Evolutionary conservation across 768 basidiomycete species (phyloP).

Genomic region (Suillus lakei): DNA sequence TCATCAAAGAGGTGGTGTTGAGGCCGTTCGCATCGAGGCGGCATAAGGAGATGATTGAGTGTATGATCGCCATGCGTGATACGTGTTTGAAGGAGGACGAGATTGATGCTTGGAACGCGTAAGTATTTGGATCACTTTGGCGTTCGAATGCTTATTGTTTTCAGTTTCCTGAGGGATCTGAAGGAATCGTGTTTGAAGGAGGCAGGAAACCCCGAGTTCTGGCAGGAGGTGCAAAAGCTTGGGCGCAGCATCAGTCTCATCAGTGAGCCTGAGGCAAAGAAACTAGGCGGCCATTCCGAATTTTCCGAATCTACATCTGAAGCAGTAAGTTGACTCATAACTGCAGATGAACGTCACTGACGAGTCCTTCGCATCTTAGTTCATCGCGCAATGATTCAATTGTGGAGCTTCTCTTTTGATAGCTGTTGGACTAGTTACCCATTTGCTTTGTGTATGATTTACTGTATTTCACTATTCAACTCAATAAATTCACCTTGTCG

Average conservation of each 20-base stretch:
- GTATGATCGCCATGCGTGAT: constrained; percentile 69
- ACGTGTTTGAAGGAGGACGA: constrained; percentile 79
- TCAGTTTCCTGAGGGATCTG: constrained; percentile 65
- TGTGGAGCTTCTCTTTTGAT: constrained; percentile 16
- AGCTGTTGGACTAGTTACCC: constrained; percentile 14
- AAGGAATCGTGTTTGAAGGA: constrained; percentile 56
- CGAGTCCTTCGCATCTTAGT: constrained; percentile 17
- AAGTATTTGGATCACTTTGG: constrained; percentile 25
- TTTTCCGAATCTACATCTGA: constrained; percentile 59
- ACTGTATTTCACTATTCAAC: background rate
- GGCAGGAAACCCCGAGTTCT: constrained; percentile 71
- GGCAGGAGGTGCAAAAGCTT: constrained; percentile 56
- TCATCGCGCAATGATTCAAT: constrained; percentile 29
- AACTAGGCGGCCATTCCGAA: constrained; percentile 59
- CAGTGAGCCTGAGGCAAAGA: constrained; percentile 60
- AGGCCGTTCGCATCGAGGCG: constrained; percentile 74
- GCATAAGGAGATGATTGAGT: constrained; percentile 71
- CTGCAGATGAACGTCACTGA: background rate
- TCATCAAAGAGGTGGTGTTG: constrained; percentile 72
- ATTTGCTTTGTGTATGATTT: background rate
- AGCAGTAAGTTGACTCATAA: constrained; percentile 46
- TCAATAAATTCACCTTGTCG: background rate
- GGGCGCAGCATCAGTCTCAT: constrained; percentile 68
- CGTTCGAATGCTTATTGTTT: constrained; percentile 4
- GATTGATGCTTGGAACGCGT: constrained; percentile 83